Evolutionary conservation across 139 green algal genomes (phyloP), one percentile per base, ranked within the genome.

Genomic region (Closterium sp.): DNA sequence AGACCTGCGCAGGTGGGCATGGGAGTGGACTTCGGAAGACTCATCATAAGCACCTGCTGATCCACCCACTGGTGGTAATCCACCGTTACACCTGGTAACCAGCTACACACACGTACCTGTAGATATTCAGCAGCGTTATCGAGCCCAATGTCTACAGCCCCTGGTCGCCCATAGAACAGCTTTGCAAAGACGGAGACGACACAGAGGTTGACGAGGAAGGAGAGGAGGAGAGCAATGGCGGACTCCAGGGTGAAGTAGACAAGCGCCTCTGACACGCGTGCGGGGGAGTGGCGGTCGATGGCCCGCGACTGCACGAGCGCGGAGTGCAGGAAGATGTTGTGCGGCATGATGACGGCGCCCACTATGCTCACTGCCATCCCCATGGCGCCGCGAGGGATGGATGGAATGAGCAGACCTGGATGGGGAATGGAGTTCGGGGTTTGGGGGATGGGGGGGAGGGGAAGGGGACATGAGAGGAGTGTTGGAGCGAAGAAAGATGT

Each of bases 261-360:
- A 1, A 94, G 86, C 6, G 91, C 91, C 23, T 94, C 91, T 23
- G 55, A 19, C 6, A 93, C 87, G 33, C 81, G 87, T 9, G 55
- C 21, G 10, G 33, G 31, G 89, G 31, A 89, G 36, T 23, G 33
- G 91, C 36, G 16, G 91, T 90, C 43, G 32, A 94, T 38, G 5
- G 28, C 85, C 0, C 91, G 38, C 33, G 91, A 94, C 69, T 94
- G 91, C 81, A 94, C 91, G 32, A 94, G 91, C 32, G 91, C 91
- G 32, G 91, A 95, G 33, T 94, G 91, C 0, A 94, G 91, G 84
- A 94, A 94, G 64, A 94, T 88, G 64, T 94, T 94, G 34, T 94
- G 91, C 35, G 91, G 91, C 91, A 94, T 94, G 91, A 94, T 94
- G 83, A 94, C 91, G 2, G 91, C 88, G 6, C 91, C 91, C 31